A percentile compares a stretch with the other conserved stretches of the same genome.
Conservation (phyloP, 164 flowering plant species). For the Nymphaea thermarum region DNA sequence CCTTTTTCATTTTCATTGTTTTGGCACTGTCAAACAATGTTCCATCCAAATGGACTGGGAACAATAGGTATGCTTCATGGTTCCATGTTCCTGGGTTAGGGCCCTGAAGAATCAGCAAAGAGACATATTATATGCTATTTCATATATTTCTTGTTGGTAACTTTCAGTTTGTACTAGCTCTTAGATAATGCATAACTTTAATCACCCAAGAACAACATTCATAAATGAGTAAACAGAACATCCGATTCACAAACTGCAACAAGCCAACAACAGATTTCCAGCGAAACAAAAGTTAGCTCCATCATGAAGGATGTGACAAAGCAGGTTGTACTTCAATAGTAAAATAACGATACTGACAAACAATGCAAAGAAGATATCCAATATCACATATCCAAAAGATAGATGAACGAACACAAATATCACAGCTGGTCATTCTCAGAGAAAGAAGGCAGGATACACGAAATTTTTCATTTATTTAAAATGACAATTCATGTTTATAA, state of each 20-base stretch:
- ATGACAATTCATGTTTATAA: too few relatives aligned
- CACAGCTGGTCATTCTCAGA: too few relatives aligned
- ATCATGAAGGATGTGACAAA: too few relatives aligned
- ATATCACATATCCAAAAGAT: too few relatives aligned
- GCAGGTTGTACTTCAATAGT: too few relatives aligned
- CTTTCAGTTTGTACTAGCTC: not conserved
- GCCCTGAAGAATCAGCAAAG: slow-evolving; percentile 26
- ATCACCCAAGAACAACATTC: not conserved
- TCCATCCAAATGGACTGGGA: slow-evolving; percentile 97
- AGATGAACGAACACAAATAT: too few relatives aligned
- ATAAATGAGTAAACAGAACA: not conserved
- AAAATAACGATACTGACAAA: too few relatives aligned
- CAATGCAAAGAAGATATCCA: too few relatives aligned
- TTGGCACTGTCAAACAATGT: slow-evolving; percentile 72
- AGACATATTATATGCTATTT: slow-evolving; percentile 1
- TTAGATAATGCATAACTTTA: not conserved
- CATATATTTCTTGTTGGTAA: too few relatives aligned
- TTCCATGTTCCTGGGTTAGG: slow-evolving; percentile 61
- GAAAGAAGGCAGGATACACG: too few relatives aligned
- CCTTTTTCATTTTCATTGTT: slow-evolving; percentile 67
- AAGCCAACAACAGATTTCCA: not conserved
- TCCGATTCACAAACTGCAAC: not conserved
- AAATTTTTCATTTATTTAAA: too few relatives aligned
- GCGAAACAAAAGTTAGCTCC: not conserved
- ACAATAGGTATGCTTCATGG: slow-evolving; percentile 90